Conservation (phyloP, 441 rosid species). For the Euphorbia celastroides region DNA sequence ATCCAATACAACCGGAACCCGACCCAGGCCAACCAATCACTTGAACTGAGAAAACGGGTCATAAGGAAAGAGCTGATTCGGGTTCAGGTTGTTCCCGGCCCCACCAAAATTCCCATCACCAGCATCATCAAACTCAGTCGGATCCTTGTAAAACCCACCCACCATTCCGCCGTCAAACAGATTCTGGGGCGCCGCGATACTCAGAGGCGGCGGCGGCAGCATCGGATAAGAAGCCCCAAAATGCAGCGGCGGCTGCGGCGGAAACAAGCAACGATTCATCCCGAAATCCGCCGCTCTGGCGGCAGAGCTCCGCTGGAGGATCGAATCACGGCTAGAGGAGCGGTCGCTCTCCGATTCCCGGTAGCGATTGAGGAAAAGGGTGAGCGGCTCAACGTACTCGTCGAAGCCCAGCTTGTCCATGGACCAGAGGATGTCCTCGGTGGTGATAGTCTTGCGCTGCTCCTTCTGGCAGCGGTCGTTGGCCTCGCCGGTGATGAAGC, state of each 20-base stretch:
- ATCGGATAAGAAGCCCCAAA: background rate
- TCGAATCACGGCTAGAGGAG: conserved; percentile 26
- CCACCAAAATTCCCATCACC: background rate
- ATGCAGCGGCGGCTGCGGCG: background rate
- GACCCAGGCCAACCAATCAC: background rate
- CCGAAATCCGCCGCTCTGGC: conserved; percentile 19
- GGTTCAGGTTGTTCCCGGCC: conserved; percentile 8
- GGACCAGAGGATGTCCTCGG: conserved; percentile 88
- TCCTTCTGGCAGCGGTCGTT: conserved; percentile 93
- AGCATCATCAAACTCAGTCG: background rate
- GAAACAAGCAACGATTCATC: conserved; percentile 5
- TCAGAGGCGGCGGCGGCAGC: background rate
- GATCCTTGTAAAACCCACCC: conserved; percentile 22
- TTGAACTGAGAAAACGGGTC: conserved; percentile 38
- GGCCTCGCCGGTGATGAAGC: conserved; percentile 96
- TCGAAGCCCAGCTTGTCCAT: conserved; percentile 95
- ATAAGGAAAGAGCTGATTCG: conserved; percentile 6
- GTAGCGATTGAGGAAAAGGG: conserved; percentile 41
- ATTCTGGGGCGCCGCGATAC: background rate
- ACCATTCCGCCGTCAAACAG: conserved; percentile 9
- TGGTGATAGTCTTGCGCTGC: conserved; percentile 94
- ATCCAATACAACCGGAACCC: background rate
- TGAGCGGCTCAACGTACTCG: conserved; percentile 72
- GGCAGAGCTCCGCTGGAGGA: conserved; percentile 15
- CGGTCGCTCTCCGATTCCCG: conserved; percentile 50